Percentiles rank a stretch among this genome's conserved stretches.
Conservation (phyloP, 495 filamentous ascomycete species). For the Aspergillus wentii region DNA sequence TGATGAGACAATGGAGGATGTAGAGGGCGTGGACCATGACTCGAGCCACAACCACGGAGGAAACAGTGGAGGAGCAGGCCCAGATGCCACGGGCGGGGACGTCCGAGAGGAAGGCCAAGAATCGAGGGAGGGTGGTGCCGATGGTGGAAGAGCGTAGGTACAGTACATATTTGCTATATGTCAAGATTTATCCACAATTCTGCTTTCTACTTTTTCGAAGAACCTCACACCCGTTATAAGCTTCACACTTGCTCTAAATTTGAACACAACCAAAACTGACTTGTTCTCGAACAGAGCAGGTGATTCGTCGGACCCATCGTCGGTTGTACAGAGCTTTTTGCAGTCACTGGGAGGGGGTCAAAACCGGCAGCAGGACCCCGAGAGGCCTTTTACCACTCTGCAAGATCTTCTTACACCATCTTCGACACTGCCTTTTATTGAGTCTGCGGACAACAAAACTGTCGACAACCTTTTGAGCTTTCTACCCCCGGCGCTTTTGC, state of each 20-base stretch:
- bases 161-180: conserved; percentile 52
- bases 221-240: too few species aligned
- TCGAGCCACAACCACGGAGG: conserved; percentile 51
- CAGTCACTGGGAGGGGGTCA: conserved; percentile 65
- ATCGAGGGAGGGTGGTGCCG: conserved; percentile 84
- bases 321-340: conserved; percentile 79
- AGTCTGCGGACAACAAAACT: conserved; percentile 55
- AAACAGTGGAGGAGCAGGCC: conserved; percentile 72
- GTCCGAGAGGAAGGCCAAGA: conserved; percentile 84
- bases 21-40: conserved; percentile 58
- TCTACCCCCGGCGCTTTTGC: conserved; percentile 67
- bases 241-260: too few species aligned
- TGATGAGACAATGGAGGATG: conserved; percentile 82
- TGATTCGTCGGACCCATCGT: conserved; percentile 50
- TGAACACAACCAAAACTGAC: conserved; percentile 8
- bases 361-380: conserved; percentile 34
- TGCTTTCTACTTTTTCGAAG: conserved; percentile 1
- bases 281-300: conserved; percentile 28
- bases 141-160: conserved; percentile 99
- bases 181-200: conserved; percentile 3
- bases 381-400: conserved; percentile 69
- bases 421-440: conserved; percentile 70
- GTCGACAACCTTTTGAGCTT: conserved; percentile 71
- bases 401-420: conserved; percentile 76
- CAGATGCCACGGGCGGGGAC: conserved; percentile 84